A percentile compares a stretch with the other conserved stretches of the same genome.
phyloP scores from a whole-genome alignment of 2,329 filamentous ascomycete genomes.

The Aspergillus sp. region DNA sequence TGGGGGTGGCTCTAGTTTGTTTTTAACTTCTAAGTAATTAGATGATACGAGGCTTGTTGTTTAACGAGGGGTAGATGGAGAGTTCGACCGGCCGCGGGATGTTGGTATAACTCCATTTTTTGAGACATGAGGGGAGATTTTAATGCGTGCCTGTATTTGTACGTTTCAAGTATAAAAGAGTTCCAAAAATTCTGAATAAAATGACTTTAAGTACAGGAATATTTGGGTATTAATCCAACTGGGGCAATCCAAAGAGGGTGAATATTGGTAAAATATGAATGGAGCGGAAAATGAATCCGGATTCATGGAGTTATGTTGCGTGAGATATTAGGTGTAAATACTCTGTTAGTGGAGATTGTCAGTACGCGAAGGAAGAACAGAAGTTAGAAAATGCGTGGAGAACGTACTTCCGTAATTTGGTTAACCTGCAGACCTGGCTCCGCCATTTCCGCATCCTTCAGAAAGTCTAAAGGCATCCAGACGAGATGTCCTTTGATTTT shows the following conservation, averaged over 20 bases:
- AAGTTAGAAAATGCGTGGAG: too few species aligned
- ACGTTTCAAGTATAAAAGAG: neutral
- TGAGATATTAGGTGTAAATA: conserved; percentile 31
- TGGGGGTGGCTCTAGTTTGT: neutral
- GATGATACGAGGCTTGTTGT: neutral
- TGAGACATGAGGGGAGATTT: neutral
- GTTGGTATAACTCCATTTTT: neutral
- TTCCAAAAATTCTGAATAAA: neutral
- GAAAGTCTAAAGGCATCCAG: conserved; percentile 90
- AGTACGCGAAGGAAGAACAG: neutral
- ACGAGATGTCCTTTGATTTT: conserved; percentile 85
- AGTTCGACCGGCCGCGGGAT: neutral
- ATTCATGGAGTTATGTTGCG: neutral
- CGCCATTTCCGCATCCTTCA: conserved; percentile 83
- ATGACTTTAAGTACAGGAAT: neutral
- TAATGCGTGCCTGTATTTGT: neutral
- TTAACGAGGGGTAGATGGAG: neutral
- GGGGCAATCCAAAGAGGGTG: too few species aligned
- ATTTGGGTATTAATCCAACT: neutral
- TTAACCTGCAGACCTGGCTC: conserved; percentile 87
- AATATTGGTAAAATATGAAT: too few species aligned
- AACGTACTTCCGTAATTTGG: conserved; percentile 77
- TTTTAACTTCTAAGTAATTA: neutral
- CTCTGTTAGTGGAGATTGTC: conserved; percentile 20
- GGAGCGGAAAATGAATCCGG: neutral